Conservation (phyloP, 208 protist species). For the Tritrichomonas foetus region DNA sequence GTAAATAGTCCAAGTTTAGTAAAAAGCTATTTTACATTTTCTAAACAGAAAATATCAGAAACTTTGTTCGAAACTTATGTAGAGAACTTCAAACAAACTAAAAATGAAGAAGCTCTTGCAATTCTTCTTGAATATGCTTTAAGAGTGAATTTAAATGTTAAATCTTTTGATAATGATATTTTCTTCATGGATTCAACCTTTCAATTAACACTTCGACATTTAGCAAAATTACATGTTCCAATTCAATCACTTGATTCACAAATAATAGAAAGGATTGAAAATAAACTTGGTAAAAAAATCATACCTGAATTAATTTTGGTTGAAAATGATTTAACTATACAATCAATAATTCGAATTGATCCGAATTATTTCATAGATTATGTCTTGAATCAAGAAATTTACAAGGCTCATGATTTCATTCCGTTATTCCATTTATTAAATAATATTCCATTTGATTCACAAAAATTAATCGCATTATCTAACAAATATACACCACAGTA, state of each 20-base stretch:
- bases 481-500: not conserved
- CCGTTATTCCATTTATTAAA: not conserved
- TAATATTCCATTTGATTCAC: not conserved
- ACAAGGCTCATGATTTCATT: not conserved
- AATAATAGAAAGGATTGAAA: conserved; percentile 15
- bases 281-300: not conserved
- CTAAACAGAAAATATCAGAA: not conserved
- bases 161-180: not conserved
- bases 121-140: not conserved
- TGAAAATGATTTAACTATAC: not conserved
- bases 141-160: not conserved
- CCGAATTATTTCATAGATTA: not conserved
- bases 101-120: not conserved
- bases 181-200: not conserved
- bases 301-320: not conserved
- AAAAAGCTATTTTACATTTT: not conserved
- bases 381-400: not conserved
- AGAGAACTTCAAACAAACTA: not conserved
- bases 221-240: not conserved
- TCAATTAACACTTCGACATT: not conserved
- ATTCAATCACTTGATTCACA: not conserved
- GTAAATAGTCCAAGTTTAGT: not conserved
- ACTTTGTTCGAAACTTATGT: not conserved
- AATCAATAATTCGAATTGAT: not conserved
- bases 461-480: not conserved